Base-by-base conservation (phyloP, 2,329 filamentous ascomycete species). In the Fusarium sp. region DNA sequence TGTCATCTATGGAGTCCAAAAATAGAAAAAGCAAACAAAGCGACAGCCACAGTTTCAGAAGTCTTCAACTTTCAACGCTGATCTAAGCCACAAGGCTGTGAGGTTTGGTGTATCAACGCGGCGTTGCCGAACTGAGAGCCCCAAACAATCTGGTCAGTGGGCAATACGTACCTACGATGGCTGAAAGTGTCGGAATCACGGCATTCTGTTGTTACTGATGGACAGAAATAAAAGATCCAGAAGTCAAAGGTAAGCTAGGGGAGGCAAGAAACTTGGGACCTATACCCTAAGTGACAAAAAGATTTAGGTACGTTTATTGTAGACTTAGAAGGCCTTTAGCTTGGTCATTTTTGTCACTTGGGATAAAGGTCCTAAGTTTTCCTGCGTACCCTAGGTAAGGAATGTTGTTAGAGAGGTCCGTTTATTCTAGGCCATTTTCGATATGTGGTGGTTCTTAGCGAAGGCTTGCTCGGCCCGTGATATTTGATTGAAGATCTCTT, bases 361-460 rank as follows among this genome's bases (percentile, higher is more conserved):
- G 27, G 27, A 27, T 27, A 27, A 27, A 27, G 6, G 27, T 6
- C 27, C 6, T 27, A 7, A 27, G 27, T 27, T 27, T 27, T 27
- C 27, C 27, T 27, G 27, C 27, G 27, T 27, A 5, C 27, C 27
- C 27, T 27, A 27, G 27, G 27, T 27, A 44, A 38, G 39, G 39
- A 36, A 61, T 38, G 17, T 22, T 25, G 39, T 22, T 47, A 13
- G 17, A 61, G 20, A 45, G 25, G 27, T 25, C 42, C 17, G 33
- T n/a, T 60, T 63, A 46, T 42, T 57, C 57, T 63, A 36, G 17
- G 25, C 59, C 36, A 36, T 17, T 22, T 22, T 20, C 20, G 17
- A 47, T 29, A 29, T 45, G 25, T 25, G 11, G 31, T 31, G 22
- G n/a, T 41, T 61, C 49, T 67, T 69, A 59, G 42, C 42, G 35